These are phyloP conservation scores for Ampelocalamus luodianensis DNA, from an alignment of 176 grass and related monocot species.

Conservation along the genomic window DNA sequence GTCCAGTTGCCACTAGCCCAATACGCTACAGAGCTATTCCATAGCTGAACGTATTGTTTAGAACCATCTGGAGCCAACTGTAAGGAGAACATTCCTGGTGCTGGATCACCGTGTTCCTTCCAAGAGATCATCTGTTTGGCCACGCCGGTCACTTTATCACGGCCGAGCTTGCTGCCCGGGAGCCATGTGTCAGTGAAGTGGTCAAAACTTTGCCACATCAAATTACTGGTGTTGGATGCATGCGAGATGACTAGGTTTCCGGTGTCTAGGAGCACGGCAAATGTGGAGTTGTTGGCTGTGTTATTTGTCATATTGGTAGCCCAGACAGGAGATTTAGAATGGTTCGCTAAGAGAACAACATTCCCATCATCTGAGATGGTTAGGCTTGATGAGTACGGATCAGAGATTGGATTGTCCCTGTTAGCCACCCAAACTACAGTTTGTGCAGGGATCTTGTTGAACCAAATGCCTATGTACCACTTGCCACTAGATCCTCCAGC, in stretches of 20 bases:
- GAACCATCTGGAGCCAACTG: slow-evolving; percentile 36
- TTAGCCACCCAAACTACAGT: no score
- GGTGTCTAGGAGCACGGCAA: slow-evolving; percentile 34
- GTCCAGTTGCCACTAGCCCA: slow-evolving; percentile 42
- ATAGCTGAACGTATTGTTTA: slow-evolving; percentile 22
- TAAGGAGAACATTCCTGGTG: slow-evolving; percentile 38
- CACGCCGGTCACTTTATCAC: slow-evolving; percentile 33
- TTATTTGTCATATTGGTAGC: background rate
- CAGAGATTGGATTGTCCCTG: slow-evolving; percentile 23
- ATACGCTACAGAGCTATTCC: slow-evolving; percentile 28
- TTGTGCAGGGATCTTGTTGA: no score
- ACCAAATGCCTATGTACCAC: no score
- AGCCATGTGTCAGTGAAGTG: slow-evolving; percentile 39
- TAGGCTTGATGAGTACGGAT: slow-evolving; percentile 41
- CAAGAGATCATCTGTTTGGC: slow-evolving; percentile 23
- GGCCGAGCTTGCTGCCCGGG: slow-evolving; percentile 30
- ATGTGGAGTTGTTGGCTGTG: background rate
- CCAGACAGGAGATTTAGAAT: slow-evolving; percentile 22
- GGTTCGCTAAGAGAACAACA: background rate
- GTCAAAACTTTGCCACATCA: slow-evolving; percentile 48
- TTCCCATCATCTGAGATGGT: slow-evolving; percentile 40
- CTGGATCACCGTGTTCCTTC: slow-evolving; percentile 39
- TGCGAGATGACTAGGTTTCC: slow-evolving; percentile 42
- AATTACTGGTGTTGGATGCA: background rate
- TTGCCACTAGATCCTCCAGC: no score